A percentile compares a stretch with the other conserved stretches of the same genome.
phyloP scores from a whole-genome alignment of 129 eudicot genomes.

The Artemisia annua region DNA sequence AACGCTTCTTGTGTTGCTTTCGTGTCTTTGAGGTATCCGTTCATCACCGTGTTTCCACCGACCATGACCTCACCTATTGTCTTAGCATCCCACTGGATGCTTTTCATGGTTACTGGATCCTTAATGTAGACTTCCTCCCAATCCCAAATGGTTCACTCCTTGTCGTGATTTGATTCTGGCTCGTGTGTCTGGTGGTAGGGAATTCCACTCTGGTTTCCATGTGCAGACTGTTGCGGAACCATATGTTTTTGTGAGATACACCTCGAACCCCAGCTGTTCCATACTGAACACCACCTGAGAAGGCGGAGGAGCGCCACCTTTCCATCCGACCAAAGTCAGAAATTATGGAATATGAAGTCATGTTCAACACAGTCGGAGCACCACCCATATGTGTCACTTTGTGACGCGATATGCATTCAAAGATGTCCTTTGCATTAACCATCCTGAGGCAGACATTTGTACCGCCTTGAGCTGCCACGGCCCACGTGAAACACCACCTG shows the following conservation, averaged over 20 bases:
- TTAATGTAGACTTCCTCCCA: conserved; percentile 40
- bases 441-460: too few species aligned
- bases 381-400: too few species aligned
- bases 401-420: too few species aligned
- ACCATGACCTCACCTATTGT: conserved; percentile 46
- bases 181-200: conserved; percentile 22
- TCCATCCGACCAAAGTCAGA: too few species aligned
- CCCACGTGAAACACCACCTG: too few species aligned
- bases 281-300: conserved; percentile 36
- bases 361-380: too few species aligned
- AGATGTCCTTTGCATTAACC: too few species aligned
- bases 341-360: too few species aligned
- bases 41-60: conserved; percentile 44
- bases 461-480: too few species aligned
- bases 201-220: conserved; percentile 51
- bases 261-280: conserved; percentile 38
- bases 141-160: conserved; percentile 36
- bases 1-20: conserved; percentile 42
- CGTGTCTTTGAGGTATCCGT: conserved; percentile 36
- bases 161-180: conserved; percentile 42
- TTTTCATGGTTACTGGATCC: conserved; percentile 41
- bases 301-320: too few species aligned
- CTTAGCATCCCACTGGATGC: conserved; percentile 37
- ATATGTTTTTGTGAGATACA: conserved; percentile 44
- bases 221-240: conserved; percentile 36